A percentile compares a stretch with the other conserved stretches of the same genome.
Conservation (phyloP, 352 stramenopile species). For the Phytophthora hibernalis region DNA sequence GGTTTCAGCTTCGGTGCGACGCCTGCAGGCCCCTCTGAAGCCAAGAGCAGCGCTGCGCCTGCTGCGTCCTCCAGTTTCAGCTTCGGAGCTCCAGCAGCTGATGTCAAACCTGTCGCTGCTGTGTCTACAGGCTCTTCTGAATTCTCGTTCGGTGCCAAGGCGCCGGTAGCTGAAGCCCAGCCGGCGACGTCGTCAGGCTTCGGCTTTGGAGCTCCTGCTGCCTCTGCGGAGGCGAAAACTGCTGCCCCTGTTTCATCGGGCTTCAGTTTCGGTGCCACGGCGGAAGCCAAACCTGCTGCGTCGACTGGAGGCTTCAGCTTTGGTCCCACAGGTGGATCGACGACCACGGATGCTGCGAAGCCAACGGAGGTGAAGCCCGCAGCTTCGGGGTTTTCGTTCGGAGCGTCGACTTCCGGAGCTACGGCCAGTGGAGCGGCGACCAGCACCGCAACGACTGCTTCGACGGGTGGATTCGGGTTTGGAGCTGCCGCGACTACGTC, state of each 20-base stretch:
- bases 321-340: slow-evolving; percentile 10
- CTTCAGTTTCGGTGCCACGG: slow-evolving; percentile 30
- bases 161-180: slow-evolving; percentile 24
- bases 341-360: slow-evolving; percentile 20
- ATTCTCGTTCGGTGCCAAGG: slow-evolving; percentile 28
- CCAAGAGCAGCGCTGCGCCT: slow-evolving; percentile 18
- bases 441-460: slow-evolving; percentile 22
- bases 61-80: slow-evolving; percentile 21
- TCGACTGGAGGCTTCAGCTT: slow-evolving; percentile 40
- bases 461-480: slow-evolving; percentile 53
- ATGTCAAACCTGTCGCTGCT: not conserved
- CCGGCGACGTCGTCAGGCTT: slow-evolving; percentile 23
- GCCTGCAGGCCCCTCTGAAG: slow-evolving; percentile 11
- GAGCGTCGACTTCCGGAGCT: slow-evolving; percentile 18
- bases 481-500: slow-evolving; percentile 28
- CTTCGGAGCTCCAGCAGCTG: slow-evolving; percentile 19
- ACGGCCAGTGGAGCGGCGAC: slow-evolving; percentile 5
- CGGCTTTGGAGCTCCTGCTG: slow-evolving; percentile 23
- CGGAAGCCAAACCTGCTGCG: slow-evolving; percentile 24
- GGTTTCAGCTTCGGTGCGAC: slow-evolving; percentile 20
- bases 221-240: slow-evolving; percentile 17
- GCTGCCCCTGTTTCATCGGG: slow-evolving; percentile 7
- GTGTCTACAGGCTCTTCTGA: slow-evolving; percentile 9
- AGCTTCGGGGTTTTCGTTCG: slow-evolving; percentile 45
- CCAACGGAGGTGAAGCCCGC: slow-evolving; percentile 27